Percentiles rank a stretch among this genome's conserved stretches.
These are phyloP conservation scores for Dendrothele bispora DNA, from an alignment of 768 basidiomycete genomes.

Conservation along the genomic window DNA sequence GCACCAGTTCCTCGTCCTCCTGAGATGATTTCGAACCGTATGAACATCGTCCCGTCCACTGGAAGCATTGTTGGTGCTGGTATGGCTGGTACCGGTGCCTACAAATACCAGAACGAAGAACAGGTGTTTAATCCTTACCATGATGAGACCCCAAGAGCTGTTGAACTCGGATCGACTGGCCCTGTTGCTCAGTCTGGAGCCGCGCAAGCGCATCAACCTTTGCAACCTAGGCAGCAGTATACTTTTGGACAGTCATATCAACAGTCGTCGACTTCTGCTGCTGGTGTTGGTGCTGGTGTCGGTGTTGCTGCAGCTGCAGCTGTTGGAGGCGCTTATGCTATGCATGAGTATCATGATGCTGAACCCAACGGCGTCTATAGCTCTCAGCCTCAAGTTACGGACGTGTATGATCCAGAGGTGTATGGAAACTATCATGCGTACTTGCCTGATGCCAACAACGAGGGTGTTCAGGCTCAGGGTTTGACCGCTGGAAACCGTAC, in stretches of 20 bases:
- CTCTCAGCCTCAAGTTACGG: background rate
- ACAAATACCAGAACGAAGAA: conserved; percentile 3
- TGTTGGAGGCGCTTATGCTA: background rate
- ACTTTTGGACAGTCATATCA: conserved; percentile 6
- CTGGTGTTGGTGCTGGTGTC: background rate
- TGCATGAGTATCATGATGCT: conserved; percentile 2
- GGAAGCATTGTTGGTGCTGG: conserved; percentile 1
- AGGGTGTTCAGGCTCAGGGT: conserved; percentile 1
- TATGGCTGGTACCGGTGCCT: conserved; percentile 7
- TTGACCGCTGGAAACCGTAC: background rate
- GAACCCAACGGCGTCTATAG: background rate
- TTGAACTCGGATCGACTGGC: background rate
- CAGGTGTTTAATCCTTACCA: background rate
- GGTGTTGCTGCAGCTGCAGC: background rate
- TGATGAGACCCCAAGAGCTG: background rate
- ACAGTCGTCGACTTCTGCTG: background rate
- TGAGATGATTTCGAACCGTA: conserved; percentile 5
- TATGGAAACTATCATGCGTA: conserved; percentile 1
- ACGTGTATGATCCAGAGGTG: background rate
- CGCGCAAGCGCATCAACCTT: conserved; percentile 4
- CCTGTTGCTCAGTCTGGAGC: background rate
- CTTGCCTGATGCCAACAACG: background rate
- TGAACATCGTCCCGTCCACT: conserved; percentile 3
- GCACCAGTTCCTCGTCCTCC: conserved; percentile 1
- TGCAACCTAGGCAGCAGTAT: conserved; percentile 7